These are phyloP conservation scores for Yamadazyma oceani DNA, from an alignment of 1,139 yeast genomes.

Conservation along the genomic window DNA sequence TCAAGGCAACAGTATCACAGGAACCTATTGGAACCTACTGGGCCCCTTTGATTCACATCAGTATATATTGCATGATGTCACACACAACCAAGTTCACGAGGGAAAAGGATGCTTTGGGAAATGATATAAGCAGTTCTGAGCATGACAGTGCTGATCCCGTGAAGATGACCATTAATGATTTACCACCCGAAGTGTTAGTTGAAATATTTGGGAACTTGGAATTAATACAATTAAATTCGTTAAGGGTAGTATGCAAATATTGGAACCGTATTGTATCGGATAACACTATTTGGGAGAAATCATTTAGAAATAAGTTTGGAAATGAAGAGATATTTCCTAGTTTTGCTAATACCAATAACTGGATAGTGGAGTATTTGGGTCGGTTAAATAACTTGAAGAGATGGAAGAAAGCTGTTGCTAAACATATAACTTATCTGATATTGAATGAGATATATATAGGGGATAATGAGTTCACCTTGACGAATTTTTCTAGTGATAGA, in stretches of 20 bases:
- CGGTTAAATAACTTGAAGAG: slow-evolving; percentile 42
- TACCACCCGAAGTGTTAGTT: slow-evolving; percentile 62
- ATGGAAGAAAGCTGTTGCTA: slow-evolving; percentile 52
- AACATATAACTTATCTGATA: slow-evolving; percentile 31
- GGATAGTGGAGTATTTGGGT: slow-evolving; percentile 56
- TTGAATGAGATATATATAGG: slow-evolving; percentile 27
- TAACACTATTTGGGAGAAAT: slow-evolving; percentile 60
- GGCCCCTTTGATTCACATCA: too few relatives aligned
- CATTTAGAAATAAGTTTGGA: slow-evolving; percentile 49
- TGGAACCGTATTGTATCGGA: slow-evolving; percentile 56
- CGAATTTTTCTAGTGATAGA: slow-evolving; percentile 40
- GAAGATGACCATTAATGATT: slow-evolving; percentile 24
- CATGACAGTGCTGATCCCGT: neutral
- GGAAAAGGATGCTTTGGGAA: slow-evolving; percentile 14
- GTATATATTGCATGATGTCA: too few relatives aligned
- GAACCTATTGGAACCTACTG: too few relatives aligned
- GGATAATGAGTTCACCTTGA: slow-evolving; percentile 27
- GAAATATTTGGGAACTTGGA: slow-evolving; percentile 57
- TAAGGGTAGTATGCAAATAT: slow-evolving; percentile 53
- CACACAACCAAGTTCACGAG: too few relatives aligned
- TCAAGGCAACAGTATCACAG: too few relatives aligned
- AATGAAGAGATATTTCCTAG: slow-evolving; percentile 51
- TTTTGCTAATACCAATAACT: slow-evolving; percentile 49
- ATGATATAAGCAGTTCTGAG: slow-evolving; percentile 7
- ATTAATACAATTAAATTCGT: slow-evolving; percentile 48